Percentiles rank a stretch among this genome's conserved stretches.
Conservation (phyloP, 1,284 basidiomycete species). For the Marasmius fiardii region DNA sequence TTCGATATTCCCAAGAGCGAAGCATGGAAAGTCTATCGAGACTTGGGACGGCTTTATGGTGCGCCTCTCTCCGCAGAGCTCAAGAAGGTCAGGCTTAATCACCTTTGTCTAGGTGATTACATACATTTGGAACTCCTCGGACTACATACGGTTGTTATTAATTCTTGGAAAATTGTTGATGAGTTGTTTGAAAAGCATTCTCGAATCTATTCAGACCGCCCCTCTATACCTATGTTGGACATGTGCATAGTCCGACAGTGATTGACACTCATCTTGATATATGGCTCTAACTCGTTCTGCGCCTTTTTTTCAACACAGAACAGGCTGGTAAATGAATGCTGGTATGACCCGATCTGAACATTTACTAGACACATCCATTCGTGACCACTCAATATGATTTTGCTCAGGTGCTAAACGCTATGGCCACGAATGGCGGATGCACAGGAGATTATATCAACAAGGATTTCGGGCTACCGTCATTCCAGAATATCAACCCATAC, state of each 20-base stretch:
- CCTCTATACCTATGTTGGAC: background rate
- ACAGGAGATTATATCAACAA: constrained; percentile 33
- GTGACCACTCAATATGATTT: constrained; percentile 38
- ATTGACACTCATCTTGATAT: too few species aligned
- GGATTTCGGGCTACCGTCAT: constrained; percentile 24
- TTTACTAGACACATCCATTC: too few species aligned
- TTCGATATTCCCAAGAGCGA: too few species aligned
- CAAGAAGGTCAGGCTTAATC: too few species aligned
- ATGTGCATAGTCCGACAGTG: too few species aligned
- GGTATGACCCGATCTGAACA: too few species aligned
- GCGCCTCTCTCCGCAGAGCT: too few species aligned
- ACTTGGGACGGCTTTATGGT: too few species aligned
- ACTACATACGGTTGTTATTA: background rate
- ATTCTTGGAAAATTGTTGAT: background rate
- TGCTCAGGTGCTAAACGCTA: constrained; percentile 30
- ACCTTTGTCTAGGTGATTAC: background rate
- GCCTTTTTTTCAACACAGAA: too few species aligned
- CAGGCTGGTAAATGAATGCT: too few species aligned
- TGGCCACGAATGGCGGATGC: constrained; percentile 35
- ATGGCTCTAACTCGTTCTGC: too few species aligned
- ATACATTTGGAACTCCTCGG: background rate
- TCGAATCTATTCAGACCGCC: background rate
- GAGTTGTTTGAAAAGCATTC: background rate
- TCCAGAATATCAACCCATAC: constrained; percentile 25
- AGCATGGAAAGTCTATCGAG: too few species aligned